Evolutionary conservation across 2,329 filamentous ascomycete genomes (phyloP), one percentile per base, ranked within the genome.

Genomic region (Pseudocercospora fijiensis): DNA sequence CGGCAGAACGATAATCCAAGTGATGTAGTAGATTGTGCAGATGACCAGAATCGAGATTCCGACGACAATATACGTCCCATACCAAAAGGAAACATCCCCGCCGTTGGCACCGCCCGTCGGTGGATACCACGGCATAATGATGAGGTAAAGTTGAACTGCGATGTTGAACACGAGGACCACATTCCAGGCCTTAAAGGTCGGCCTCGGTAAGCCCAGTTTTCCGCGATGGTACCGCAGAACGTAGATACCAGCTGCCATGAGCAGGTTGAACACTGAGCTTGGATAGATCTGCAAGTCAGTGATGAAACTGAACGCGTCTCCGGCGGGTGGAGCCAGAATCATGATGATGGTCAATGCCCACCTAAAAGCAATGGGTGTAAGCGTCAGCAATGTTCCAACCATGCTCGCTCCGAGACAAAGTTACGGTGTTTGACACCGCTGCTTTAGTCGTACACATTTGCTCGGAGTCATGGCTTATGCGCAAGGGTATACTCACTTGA

Each of bases 51-150:
- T 82, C 22, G 75, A 86, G 62, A 91, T 82, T 0, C 88, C 88
- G 0, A 86, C 83, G 0, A 86, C 84, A 20, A 84, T 83, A 69
- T 91, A 90, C 0, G 88, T 90, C 1, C 82, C 88, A 67, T 91
- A 92, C 85, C 86, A 91, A 75, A 92, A 91, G 59, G 84, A 88
- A 1, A 90, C 88, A 61, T 88, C 85, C 0, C 88, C 88, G 0
- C 83, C 85, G 33, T 83, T 82, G 0, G 78, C 78, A 0, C 88
- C 88, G 0, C 79, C 82, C 0, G 80, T 78, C 0, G 89, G 89
- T 1, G 88, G 89, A 67, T 86, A 88, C 89, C 88, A 91, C 0
- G 89, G 88, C 81, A 90, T 89, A 16, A 87, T 81, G 1, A 91
- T 76, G 51, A 90, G 77, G 63, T 86, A 90, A 0, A 87, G 61